Evolutionary conservation across 2,329 filamentous ascomycete genomes (phyloP), one percentile per base, ranked within the genome.

Genomic region (Davidsoniella virescens): DNA sequence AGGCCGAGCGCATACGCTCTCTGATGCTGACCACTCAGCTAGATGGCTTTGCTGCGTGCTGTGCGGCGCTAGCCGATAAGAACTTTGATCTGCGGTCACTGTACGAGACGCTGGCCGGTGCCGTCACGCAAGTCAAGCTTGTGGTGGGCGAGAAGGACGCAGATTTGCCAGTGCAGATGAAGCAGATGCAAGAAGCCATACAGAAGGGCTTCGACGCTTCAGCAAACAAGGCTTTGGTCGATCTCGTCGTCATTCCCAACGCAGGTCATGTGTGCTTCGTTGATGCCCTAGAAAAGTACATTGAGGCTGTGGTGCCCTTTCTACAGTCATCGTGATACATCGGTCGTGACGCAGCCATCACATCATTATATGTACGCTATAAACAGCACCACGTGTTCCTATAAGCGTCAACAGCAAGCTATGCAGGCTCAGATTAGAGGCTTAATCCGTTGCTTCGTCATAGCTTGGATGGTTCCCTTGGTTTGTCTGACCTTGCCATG

Each of bases 71-170:
- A 16, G 53, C 59, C 10, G 63, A 60, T 51, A 33, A 58, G 18
- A 60, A 56, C 0, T 69, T 68, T 52, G 66, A 70, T 55, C 55
- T 69, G 14, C 59, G 62, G 2, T 64, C 63, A n/a, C 55, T 65
- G 3, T 59, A 62, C 6, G 49, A 49, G 0, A 57, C 60, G 26
- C 59, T 68, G 1, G 66, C 65, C 0, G 42, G 54, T 3, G 58
- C 59, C 12, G 62, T 66, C 1, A 58, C 65, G 14, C 59, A 62
- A 37, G 66, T 61, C 0, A 41, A 69, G 43, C 59, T 66, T 16
- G 52, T 70, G 2, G 65, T 65, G 0, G 65, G 67, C 0, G 64
- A 68, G 52, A 65, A 66, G 29, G 67, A 68, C 53, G 64, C 63
- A 6, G 64, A 69, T 51, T 54, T 69, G 17, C 64, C 64, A 0